Evolutionary conservation across 108 stramenopile species (phyloP).

Genomic region (Nitzschia inconspicua): DNA sequence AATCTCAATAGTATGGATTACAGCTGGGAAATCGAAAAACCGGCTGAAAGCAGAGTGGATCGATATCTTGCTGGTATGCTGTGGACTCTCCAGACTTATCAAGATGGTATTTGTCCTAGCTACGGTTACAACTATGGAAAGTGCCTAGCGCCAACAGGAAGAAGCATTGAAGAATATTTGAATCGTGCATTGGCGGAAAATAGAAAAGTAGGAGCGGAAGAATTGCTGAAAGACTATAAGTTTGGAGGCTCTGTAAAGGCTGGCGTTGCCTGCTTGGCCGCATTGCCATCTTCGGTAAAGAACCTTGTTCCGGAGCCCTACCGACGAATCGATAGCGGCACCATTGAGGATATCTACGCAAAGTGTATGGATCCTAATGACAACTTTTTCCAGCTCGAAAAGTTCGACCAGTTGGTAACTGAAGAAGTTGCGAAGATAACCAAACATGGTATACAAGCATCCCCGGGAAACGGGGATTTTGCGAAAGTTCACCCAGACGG

Average conservation of each 20-base stretch:
- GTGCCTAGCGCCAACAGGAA: slow-evolving; percentile 47
- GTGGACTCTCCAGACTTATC: slow-evolving; percentile 86
- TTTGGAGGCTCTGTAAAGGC: slow-evolving; percentile 46
- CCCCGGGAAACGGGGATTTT: not conserved
- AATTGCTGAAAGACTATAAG: slow-evolving; percentile 14
- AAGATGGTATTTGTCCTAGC: slow-evolving; percentile 65
- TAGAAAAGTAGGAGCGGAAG: slow-evolving; percentile 14
- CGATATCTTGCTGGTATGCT: slow-evolving; percentile 74
- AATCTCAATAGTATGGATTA: slow-evolving; percentile 18
- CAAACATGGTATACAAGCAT: no score
- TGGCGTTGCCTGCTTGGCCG: slow-evolving; percentile 72
- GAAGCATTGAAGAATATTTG: slow-evolving; percentile 39
- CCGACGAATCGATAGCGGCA: slow-evolving; percentile 37
- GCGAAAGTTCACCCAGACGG: not conserved
- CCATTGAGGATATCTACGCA: slow-evolving; percentile 61
- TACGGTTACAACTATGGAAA: slow-evolving; percentile 78
- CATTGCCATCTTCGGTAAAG: slow-evolving; percentile 65
- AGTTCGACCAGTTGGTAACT: slow-evolving; percentile 49
- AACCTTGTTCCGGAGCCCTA: slow-evolving; percentile 71
- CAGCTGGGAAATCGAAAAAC: slow-evolving; percentile 24
- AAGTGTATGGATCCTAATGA: slow-evolving; percentile 51
- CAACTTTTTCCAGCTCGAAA: slow-evolving; percentile 56
- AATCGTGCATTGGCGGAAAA: slow-evolving; percentile 20
- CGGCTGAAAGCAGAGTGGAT: slow-evolving; percentile 46
- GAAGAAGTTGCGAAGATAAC: slow-evolving; percentile 15